Percentiles rank a stretch among this genome's conserved stretches.
Evolutionary conservation across 352 stramenopile genomes (phyloP).

Genomic region (Phytophthora macrochlamydospora): DNA sequence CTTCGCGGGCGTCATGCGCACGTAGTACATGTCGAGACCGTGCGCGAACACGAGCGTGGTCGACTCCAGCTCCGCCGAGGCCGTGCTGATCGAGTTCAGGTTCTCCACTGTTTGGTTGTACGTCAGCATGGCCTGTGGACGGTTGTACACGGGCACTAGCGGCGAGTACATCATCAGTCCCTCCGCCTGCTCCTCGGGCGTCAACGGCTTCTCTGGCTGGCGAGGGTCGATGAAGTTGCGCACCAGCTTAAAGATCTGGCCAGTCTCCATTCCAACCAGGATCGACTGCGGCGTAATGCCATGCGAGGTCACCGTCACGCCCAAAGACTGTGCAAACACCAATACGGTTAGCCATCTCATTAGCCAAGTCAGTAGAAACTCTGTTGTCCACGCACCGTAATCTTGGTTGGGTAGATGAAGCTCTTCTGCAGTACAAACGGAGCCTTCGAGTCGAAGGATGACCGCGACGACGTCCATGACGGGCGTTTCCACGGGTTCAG

Average conservation of each 20-base stretch:
- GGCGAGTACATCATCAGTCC: slow-evolving; percentile 89
- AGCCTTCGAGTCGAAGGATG: slow-evolving; percentile 89
- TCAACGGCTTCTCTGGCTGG: slow-evolving; percentile 92
- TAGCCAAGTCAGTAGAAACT: neutral
- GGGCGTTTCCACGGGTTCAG: slow-evolving; percentile 94
- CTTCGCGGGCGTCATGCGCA: slow-evolving; percentile 92
- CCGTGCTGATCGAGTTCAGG: slow-evolving; percentile 67
- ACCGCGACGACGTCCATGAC: slow-evolving; percentile 89
- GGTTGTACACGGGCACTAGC: slow-evolving; percentile 89
- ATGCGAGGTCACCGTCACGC: slow-evolving; percentile 91
- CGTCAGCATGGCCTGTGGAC: slow-evolving; percentile 86
- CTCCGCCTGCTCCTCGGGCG: slow-evolving; percentile 81
- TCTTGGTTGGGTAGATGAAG: slow-evolving; percentile 92
- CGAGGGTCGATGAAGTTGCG: slow-evolving; percentile 94
- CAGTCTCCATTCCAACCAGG: slow-evolving; percentile 91
- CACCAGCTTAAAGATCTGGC: slow-evolving; percentile 94
- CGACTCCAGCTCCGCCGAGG: slow-evolving; percentile 92
- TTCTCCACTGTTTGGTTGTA: slow-evolving; percentile 92
- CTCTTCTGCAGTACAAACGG: slow-evolving; percentile 96
- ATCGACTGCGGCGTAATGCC: slow-evolving; percentile 96
- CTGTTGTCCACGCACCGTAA: slow-evolving; percentile 54
- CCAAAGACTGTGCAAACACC: slow-evolving; percentile 62
- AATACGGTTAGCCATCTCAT: neutral
- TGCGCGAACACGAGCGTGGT: slow-evolving; percentile 94
- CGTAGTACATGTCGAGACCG: slow-evolving; percentile 95